A percentile compares a stretch with the other conserved stretches of the same genome.
These are phyloP conservation scores for Rhododendron ferrugineum DNA, from an alignment of 148 eudicot genomes.

Conservation along the genomic window DNA sequence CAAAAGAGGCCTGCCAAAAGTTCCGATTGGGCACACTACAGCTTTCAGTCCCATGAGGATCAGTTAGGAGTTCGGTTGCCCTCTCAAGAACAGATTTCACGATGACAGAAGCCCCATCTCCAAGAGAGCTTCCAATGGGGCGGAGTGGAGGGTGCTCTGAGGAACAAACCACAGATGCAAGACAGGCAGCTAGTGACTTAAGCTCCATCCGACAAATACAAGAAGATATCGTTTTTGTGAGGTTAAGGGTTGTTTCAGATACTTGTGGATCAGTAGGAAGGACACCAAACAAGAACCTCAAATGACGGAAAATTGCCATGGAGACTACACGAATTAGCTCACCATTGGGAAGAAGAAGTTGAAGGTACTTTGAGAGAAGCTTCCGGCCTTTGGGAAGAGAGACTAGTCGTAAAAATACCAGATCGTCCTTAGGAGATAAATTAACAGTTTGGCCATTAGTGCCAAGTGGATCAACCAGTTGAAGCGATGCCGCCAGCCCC, in stretches of 20 bases:
- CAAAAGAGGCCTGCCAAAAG: conserved; percentile 95
- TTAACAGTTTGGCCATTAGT: conserved; percentile 49
- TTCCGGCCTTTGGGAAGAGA: conserved; percentile 89
- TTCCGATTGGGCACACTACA: conserved; percentile 42
- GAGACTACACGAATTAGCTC: conserved; percentile 70
- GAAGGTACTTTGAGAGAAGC: conserved; percentile 60
- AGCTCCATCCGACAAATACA: conserved; percentile 76
- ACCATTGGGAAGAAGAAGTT: conserved; percentile 54
- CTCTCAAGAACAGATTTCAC: conserved; percentile 72
- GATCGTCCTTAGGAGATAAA: conserved; percentile 56
- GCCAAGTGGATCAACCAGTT: conserved; percentile 77
- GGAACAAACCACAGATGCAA: conserved; percentile 95
- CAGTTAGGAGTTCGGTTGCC: conserved; percentile 63
- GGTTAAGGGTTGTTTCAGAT: conserved; percentile 35
- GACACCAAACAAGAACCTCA: conserved; percentile 77
- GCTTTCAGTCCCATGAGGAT: conserved; percentile 30
- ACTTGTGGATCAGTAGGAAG: conserved; percentile 35
- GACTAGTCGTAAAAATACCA: conserved; percentile 61
- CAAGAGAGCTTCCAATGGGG: conserved; percentile 74
- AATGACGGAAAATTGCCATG: conserved; percentile 90
- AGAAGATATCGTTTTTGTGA: conserved; percentile 12
- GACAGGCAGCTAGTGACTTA: conserved; percentile 72
- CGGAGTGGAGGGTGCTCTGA: conserved; percentile 89
- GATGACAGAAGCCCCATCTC: conserved; percentile 77
- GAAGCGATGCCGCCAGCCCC: conserved; percentile 73